Base-by-base conservation (phyloP, 345 rosid species). In the Linum trigynum region DNA sequence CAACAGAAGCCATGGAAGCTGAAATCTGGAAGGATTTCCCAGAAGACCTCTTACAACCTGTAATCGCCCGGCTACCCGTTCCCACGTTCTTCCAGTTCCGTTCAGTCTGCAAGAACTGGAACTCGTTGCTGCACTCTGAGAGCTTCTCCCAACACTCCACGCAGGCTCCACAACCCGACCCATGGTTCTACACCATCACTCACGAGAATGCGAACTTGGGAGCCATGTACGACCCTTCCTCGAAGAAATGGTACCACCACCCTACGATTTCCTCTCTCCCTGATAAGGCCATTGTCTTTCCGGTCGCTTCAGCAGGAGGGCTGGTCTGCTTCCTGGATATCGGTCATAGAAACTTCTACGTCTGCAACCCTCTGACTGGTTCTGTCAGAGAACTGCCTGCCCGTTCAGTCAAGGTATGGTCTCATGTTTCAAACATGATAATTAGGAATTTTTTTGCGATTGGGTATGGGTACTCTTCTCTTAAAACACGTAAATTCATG, bases 281-380 rank as follows among this genome's bases (percentile, higher is more conserved):
- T 39, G 68, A 77, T 17, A 94, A 90, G 85, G 78, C 75, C 69
- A 81, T 88, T 16, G 79, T 84, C 73, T 67, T 90, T 71, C 99
- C 96, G 17, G 91, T 90, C 77, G 92, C 99, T 70, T 88, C 97
- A 14, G 95, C 95, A 0, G 99, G 99, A 55, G 99, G 99, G 58
- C 84, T 94, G 32, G 92, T 94, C 57, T 94, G 97, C 83, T 88
- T 94, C 84, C 85, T 94, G 41, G 99, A 94, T 75, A 84, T 86
- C 53, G 95, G 96, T 64, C 96, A 90, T 50, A 72, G 88, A 32
- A 94, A 86, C 74, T 94, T 94, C 81, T 90, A 83, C 51, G 83
- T 94, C 65, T 83, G 92, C 82, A 94, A 94, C 80, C 99, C 99
- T 42, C 84, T 94, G 63, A 90, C 88, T 62, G 82, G 70, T 62